Evolutionary conservation across 306 rosid species (phyloP), one percentile per base, ranked within the genome.

Genomic region (Cucurbita maxima): DNA sequence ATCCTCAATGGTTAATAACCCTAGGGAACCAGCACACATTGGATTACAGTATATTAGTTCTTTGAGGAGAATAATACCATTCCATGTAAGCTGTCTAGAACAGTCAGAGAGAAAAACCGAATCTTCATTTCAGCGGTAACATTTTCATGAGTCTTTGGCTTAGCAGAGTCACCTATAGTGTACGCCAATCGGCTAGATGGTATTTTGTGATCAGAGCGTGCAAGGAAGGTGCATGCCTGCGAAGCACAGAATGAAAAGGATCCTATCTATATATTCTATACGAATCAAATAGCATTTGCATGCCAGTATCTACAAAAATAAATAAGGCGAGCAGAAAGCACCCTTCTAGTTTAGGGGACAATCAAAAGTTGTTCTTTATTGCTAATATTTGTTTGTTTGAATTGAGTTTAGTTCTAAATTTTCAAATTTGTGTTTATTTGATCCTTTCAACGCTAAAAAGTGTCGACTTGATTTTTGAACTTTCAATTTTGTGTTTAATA

Each of bases 171-270:
- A 63, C 95, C 97, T 40, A 94, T 81, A 71, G 87, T 77, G 75
- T 91, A 94, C 5, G 96, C 99, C 81, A 94, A 85, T 55, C 95
- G 84, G 52, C 80, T 86, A 43, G 99, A 88, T 44, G 99, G 97
- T 55, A 77, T 88, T 82, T 89, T 91, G 73, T 89, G 81, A 83
- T 94, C 99, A 75, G 87, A 82, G 68, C 96, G 92, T 40, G 97
- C 99, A 57, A 94, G 90, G 80, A 94, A 94, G 70, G 99, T 94
- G 84, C 87, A 77, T 14, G 99, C 99, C 99, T 94, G 80, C 84
- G 22, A 82, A 50, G 74, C 66, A 79, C 53, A 80, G 55, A 59
- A 47, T 56, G 52, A 52, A 73, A 51, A 34, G 25, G 54, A 51
- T 20, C 20, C 40, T 22, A 25, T 47, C 54, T 18, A 22, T 18